These are phyloP conservation scores for Taphrina communis DNA, from an alignment of 1,139 yeast genomes.

Conservation along the genomic window DNA sequence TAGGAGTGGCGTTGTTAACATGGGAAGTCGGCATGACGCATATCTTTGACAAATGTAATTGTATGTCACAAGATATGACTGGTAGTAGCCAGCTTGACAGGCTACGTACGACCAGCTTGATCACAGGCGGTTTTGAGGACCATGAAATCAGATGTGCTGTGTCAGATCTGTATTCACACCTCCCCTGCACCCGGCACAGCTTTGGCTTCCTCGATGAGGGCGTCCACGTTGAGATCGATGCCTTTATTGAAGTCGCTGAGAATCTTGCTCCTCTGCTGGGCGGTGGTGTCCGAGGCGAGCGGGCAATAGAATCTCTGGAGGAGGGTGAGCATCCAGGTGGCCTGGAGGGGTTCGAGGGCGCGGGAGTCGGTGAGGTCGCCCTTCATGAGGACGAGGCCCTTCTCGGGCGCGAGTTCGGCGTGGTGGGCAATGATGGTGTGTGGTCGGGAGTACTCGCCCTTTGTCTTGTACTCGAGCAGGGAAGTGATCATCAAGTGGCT, in stretches of 20 bases:
- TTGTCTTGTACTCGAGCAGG: conserved; percentile 88
- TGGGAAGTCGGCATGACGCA: too few relatives aligned
- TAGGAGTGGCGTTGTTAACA: too few relatives aligned
- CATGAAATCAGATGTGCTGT: too few relatives aligned
- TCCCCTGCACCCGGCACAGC: conserved; percentile 39
- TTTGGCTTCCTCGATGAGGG: conserved; percentile 37
- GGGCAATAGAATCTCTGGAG: conserved; percentile 77
- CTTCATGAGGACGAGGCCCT: conserved; percentile 80
- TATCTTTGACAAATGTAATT: too few relatives aligned
- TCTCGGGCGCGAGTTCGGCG: conserved; percentile 69
- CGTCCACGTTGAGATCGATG: conserved; percentile 32
- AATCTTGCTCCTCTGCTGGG: conserved; percentile 14
- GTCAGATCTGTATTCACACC: background rate
- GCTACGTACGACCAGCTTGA: too few relatives aligned
- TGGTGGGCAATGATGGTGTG: conserved; percentile 92
- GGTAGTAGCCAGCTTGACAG: too few relatives aligned
- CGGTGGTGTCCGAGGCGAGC: conserved; percentile 47
- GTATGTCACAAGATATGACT: too few relatives aligned
- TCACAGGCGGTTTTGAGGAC: too few relatives aligned
- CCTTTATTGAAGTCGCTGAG: conserved; percentile 31
- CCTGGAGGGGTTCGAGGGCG: conserved; percentile 66
- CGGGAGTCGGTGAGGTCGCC: conserved; percentile 79
- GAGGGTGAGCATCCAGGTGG: conserved; percentile 77
- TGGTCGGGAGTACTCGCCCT: conserved; percentile 90
- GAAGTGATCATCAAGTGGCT: conserved; percentile 91